Conservation (phyloP, 768 basidiomycete genomes). For the Tricholoma sp. region DNA sequence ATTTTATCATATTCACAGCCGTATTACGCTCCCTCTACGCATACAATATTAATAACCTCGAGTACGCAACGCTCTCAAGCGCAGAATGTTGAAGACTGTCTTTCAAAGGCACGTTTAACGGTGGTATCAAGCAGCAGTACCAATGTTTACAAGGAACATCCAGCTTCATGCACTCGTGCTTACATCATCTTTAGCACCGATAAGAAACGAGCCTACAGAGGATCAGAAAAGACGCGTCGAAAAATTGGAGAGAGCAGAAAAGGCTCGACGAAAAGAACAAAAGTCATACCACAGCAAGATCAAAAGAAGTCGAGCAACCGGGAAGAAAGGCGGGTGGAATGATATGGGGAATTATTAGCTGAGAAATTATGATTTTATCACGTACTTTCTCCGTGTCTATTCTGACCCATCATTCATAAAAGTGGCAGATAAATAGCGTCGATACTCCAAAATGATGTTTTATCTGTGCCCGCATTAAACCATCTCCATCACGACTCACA, state of each 20-base stretch:
- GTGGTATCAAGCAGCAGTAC: background rate
- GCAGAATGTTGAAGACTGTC: constrained; percentile 68
- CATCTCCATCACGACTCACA: too few relatives aligned
- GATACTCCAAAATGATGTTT: too few relatives aligned
- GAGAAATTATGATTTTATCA: background rate
- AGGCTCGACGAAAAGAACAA: constrained; percentile 40
- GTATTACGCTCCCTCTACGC: constrained; percentile 60
- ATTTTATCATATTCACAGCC: constrained; percentile 34
- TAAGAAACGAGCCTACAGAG: constrained; percentile 51
- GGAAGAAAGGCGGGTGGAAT: constrained; percentile 17
- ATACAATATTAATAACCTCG: constrained; percentile 66
- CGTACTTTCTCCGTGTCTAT: background rate
- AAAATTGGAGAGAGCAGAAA: constrained; percentile 37
- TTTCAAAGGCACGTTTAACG: constrained; percentile 47
- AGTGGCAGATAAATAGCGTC: too few relatives aligned
- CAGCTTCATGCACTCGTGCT: constrained; percentile 54
- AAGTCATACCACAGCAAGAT: constrained; percentile 51
- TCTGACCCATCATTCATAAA: too few relatives aligned
- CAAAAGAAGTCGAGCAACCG: constrained; percentile 31
- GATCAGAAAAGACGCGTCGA: constrained; percentile 53
- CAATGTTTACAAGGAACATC: background rate
- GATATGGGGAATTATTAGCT: background rate
- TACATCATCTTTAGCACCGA: constrained; percentile 36
- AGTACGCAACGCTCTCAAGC: constrained; percentile 70
- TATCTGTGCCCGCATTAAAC: too few relatives aligned